These are phyloP conservation scores for Ophiostoma sp. DNA, from an alignment of 2,329 filamentous ascomycete species.

Conservation along the genomic window DNA sequence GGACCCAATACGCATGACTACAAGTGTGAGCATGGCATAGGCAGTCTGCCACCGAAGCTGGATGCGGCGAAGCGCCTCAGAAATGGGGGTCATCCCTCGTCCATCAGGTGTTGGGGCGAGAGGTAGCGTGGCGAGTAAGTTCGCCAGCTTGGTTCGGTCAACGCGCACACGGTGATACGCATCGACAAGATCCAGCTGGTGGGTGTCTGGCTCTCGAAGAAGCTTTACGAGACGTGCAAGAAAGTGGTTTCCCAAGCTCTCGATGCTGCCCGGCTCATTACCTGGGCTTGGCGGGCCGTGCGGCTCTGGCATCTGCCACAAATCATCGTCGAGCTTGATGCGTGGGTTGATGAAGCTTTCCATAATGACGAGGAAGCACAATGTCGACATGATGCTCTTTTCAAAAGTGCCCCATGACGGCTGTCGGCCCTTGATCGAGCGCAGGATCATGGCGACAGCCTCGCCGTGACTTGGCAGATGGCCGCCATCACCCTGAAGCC, in stretches of 20 bases:
- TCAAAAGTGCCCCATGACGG: conserved; percentile 18
- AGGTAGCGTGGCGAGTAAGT: conserved; percentile 17
- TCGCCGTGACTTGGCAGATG: conserved; percentile 24
- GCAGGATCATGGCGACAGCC: conserved; percentile 25
- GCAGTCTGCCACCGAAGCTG: conserved; percentile 25
- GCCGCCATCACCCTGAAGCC: conserved; percentile 22
- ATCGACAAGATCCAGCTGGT: neutral
- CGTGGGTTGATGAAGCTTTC: conserved; percentile 28
- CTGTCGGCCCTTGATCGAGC: neutral
- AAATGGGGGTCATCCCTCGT: neutral
- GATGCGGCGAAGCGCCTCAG: neutral
- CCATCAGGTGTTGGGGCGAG: neutral
- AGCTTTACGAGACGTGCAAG: neutral
- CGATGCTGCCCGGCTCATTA: conserved; percentile 11
- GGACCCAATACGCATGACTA: conserved; percentile 23
- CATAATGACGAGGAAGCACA: conserved; percentile 27
- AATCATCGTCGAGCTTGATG: conserved; percentile 23
- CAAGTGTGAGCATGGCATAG: conserved; percentile 23
- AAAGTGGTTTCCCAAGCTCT: conserved; percentile 1
- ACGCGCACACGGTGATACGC: neutral
- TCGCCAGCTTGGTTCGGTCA: conserved; percentile 13
- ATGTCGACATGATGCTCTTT: conserved; percentile 16
- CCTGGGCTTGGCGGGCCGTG: conserved; percentile 4
- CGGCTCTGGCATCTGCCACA: conserved; percentile 16
- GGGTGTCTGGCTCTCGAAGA: neutral